Conservation (phyloP, 192 early-diverging fungal genomes). For the Linnemannia zychae region DNA sequence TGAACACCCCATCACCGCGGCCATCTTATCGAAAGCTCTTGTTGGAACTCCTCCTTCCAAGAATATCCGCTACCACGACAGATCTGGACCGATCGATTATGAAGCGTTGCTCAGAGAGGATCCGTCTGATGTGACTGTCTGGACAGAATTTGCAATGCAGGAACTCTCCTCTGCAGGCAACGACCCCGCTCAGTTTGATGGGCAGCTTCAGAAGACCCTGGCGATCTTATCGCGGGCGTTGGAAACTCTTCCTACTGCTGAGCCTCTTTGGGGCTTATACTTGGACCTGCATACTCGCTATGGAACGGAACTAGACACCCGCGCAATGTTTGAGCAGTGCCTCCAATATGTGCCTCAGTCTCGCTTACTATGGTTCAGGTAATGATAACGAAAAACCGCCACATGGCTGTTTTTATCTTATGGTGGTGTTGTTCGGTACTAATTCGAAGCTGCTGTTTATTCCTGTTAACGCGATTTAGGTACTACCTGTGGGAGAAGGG, state of each 20-base stretch:
- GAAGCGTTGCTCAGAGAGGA: conserved; percentile 5
- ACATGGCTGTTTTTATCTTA: background rate
- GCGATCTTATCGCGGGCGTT: conserved; percentile 18
- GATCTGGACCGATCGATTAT: background rate
- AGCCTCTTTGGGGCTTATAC: conserved; percentile 36
- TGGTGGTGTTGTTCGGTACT: background rate
- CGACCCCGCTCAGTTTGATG: background rate
- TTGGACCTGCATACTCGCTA: conserved; percentile 23
- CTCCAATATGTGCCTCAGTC: conserved; percentile 22
- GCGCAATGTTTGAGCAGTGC: conserved; percentile 27
- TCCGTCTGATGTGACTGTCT: conserved; percentile 5
- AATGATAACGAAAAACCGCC: background rate
- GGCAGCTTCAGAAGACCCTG: background rate
- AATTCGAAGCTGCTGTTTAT: background rate
- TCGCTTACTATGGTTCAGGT: conserved; percentile 42
- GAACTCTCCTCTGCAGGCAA: background rate
- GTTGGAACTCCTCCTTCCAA: background rate
- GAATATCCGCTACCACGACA: conserved; percentile 27
- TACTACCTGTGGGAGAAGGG: conserved; percentile 36
- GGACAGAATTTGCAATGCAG: conserved; percentile 35
- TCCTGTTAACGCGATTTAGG: conserved; percentile 1
- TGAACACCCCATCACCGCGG: conserved; percentile 21
- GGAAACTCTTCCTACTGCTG: conserved; percentile 2
- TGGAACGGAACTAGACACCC: conserved; percentile 20
- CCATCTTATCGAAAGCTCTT: conserved; percentile 8